Evolutionary conservation across 768 basidiomycete genomes (phyloP).

Genomic region (Erythrobasidium yunnanense): DNA sequence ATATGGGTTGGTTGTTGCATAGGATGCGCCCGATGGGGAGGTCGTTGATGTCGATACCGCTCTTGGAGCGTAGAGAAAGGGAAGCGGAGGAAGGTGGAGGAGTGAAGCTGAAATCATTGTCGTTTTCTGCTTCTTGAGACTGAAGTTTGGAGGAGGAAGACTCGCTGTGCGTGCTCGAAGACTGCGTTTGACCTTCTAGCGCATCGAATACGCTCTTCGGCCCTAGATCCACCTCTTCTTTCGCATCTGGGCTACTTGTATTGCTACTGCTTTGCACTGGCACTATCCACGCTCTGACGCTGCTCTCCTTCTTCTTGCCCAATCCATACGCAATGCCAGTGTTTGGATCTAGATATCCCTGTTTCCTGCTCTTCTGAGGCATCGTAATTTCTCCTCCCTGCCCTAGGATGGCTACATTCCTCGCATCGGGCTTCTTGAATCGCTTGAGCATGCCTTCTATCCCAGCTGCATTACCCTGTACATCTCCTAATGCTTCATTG

Average conservation of each 20-base stretch:
- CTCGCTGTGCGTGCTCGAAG: no score
- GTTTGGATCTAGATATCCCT: slow-evolving; percentile 5
- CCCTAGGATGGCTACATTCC: no score
- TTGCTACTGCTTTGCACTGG: neutral
- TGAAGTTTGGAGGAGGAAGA: no score
- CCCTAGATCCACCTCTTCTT: no score
- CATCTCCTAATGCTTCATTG: neutral
- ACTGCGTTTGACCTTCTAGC: no score
- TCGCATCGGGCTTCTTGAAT: slow-evolving; percentile 6
- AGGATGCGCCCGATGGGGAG: slow-evolving; percentile 47
- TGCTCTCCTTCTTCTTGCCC: slow-evolving; percentile 8
- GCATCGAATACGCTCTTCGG: no score
- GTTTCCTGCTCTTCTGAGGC: neutral
- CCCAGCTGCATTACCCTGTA: neutral
- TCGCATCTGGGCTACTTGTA: no score
- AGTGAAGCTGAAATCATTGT: neutral
- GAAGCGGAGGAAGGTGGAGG: neutral
- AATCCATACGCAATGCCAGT: slow-evolving; percentile 10
- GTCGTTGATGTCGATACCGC: neutral
- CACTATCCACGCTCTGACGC: slow-evolving; percentile 6
- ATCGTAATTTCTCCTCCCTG: slow-evolving; percentile 30
- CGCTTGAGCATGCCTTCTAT: neutral
- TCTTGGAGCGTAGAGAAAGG: neutral
- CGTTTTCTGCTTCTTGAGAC: neutral
- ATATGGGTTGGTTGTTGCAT: slow-evolving; percentile 71